Base-by-base conservation (phyloP, 176 grass and related monocot species). In the Rhynchospora pubera region DNA sequence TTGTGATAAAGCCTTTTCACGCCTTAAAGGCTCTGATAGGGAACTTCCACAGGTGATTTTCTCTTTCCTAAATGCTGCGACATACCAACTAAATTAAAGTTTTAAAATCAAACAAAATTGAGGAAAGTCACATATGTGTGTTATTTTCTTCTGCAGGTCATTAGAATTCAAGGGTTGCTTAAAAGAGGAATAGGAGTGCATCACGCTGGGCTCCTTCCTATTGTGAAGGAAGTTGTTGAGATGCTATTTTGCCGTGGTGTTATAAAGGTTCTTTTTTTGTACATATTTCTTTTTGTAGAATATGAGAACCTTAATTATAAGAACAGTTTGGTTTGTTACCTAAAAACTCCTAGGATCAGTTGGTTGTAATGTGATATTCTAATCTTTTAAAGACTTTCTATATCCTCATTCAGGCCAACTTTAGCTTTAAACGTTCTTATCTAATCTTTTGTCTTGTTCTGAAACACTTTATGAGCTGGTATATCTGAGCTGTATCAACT, bases 141-240 rank as follows among this genome's bases (percentile, higher is more conserved):
- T 14, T 62, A 30, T 79, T 28, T 28, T 21, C 62, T 14, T 79
- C 9, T 45, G 56, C 57, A 97, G 94, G 86, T 97, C 78, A 85
- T 94, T 65, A 84, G 88, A 82, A 90, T 97, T 42, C 92, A 97
- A 91, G 89, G 91, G 71, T 85, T 93, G 71, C 87, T 97, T 60
- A 86, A 86, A 73, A 91, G 92, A 92, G 95, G 95, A 62, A 91
- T 97, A 78, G 92, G 92, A 63, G 92, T 94, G 51, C 95, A 97
- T 79, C 95, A 97, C 88, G 92, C 95, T 75, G 95, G 95, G 57
- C 92, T 97, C 89, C 95, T 97, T 90, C 95, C 95, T 81, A 97
- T 97, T 69, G 92, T 94, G 43, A 97, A 97, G 85, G 92, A 97
- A 97, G 95, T 97, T 60, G 95, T 97, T 71, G 95, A 97, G 79